Conservation (phyloP, 2,329 filamentous ascomycete genomes). For the Fusarium sp. region DNA sequence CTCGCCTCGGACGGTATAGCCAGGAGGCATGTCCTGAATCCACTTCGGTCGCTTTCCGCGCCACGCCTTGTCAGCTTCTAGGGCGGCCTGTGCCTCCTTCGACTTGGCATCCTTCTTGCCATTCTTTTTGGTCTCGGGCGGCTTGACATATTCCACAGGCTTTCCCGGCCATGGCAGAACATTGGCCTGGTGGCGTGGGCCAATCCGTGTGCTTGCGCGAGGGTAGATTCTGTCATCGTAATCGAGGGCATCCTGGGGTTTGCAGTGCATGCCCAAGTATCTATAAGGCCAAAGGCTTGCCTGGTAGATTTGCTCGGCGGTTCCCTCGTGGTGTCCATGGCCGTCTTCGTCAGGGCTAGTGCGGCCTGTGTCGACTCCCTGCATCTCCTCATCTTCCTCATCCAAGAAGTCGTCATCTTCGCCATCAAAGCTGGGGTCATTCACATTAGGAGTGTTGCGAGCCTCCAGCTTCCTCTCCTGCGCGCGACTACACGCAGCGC, state of each 20-base stretch:
- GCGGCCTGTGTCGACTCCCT: conserved; percentile 62
- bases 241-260: conserved; percentile 92
- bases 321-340: conserved; percentile 64
- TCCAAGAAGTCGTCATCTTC: conserved; percentile 69
- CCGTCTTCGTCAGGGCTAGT: conserved; percentile 71
- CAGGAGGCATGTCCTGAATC: conserved; percentile 88
- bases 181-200: conserved; percentile 88
- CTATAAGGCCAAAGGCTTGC: conserved; percentile 96
- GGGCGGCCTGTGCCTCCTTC: conserved; percentile 79
- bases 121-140: conserved; percentile 82
- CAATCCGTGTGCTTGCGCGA: conserved; percentile 88
- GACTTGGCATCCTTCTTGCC: conserved; percentile 80
- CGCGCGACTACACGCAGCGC: conserved; percentile 93
- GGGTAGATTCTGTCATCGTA: conserved; percentile 98
- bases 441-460: conserved; percentile 79
- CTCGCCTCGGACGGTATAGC: conserved; percentile 84
- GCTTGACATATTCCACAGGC: conserved; percentile 89
- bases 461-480: conserved; percentile 93
- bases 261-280: conserved; percentile 94
- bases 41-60: conserved; percentile 87
- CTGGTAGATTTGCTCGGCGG: conserved; percentile 87
- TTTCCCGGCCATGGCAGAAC: conserved; percentile 85
- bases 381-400: conserved; percentile 75
- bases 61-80: conserved; percentile 81
- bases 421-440: conserved; percentile 71